phyloP scores from a whole-genome alignment of 164 flowering plant species.

The Magnolia officinalis region DNA sequence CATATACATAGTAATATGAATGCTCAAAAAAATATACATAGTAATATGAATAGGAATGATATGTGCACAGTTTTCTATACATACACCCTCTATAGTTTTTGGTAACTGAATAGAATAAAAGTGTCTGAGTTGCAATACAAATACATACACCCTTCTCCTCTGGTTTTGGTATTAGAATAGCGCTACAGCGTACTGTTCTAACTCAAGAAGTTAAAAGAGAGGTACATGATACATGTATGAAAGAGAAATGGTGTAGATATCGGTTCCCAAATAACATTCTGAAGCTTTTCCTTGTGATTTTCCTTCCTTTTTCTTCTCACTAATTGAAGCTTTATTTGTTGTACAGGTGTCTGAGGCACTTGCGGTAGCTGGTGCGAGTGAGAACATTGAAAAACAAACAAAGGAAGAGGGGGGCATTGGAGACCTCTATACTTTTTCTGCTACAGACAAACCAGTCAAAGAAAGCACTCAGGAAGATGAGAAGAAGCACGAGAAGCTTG shows the following conservation, averaged over 20 bases:
- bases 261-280: too few relatives aligned
- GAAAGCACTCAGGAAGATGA: constrained; percentile 7
- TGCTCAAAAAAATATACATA: background rate
- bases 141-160: background rate
- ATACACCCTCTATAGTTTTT: background rate
- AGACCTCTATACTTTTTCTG: background rate
- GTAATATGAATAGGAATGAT: background rate
- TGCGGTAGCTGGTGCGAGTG: background rate
- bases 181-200: background rate
- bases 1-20: too few relatives aligned
- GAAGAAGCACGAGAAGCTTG: background rate
- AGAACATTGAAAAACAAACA: constrained; percentile 3
- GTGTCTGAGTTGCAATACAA: background rate
- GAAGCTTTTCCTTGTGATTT: background rate
- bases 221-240: background rate
- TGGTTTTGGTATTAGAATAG: too few relatives aligned
- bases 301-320: too few relatives aligned
- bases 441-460: constrained; percentile 17
- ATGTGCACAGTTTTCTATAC: background rate
- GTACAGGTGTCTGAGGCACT: background rate
- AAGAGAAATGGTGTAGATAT: background rate
- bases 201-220: background rate
- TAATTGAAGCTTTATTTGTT: constrained; percentile 4
- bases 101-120: background rate
- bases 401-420: background rate